phyloP scores from a whole-genome alignment of 2,329 filamentous ascomycete species.

The Triangularia verruculosa region DNA sequence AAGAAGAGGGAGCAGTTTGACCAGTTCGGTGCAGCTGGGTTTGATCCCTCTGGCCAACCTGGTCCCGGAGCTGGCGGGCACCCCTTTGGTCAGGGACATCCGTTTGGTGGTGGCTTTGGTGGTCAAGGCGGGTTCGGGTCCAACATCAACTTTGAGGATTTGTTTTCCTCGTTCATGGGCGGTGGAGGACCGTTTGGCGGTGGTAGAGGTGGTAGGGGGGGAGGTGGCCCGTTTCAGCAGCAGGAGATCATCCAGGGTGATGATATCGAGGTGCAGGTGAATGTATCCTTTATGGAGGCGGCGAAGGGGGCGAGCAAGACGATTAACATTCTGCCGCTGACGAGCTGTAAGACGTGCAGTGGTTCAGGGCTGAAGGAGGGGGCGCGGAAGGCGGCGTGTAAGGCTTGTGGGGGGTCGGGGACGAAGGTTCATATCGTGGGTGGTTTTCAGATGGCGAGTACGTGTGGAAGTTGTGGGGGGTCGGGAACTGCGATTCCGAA shows the following conservation, averaged over 20 bases:
- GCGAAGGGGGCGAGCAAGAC: constrained; percentile 87
- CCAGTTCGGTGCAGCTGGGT: constrained; percentile 82
- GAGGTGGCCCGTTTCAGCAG: constrained; percentile 65
- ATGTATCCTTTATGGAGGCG: constrained; percentile 92
- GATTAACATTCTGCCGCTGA: constrained; percentile 79
- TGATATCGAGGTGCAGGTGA: constrained; percentile 91
- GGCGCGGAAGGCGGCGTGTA: constrained; percentile 69
- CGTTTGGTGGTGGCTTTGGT: constrained; percentile 58
- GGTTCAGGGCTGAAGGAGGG: constrained; percentile 85
- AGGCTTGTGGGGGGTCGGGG: constrained; percentile 80
- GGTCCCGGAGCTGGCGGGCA: constrained; percentile 53
- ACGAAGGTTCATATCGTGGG: constrained; percentile 84
- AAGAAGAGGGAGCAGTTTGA: constrained; percentile 93
- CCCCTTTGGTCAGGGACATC: constrained; percentile 59
- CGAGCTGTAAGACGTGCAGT: constrained; percentile 75
- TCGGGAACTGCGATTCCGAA: constrained; percentile 72
- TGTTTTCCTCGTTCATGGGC: constrained; percentile 83
- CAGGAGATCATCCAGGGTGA: constrained; percentile 87
- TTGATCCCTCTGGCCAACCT: constrained; percentile 70
- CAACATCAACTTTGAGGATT: constrained; percentile 93
- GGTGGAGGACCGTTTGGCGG: constrained; percentile 53
- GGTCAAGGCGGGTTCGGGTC: constrained; percentile 68
- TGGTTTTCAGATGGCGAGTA: constrained; percentile 93
- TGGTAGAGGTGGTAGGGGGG: constrained; percentile 44
- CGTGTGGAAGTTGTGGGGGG: constrained; percentile 78